phyloP scores from a whole-genome alignment of 345 rosid species.

The Euphorbia peplus region DNA sequence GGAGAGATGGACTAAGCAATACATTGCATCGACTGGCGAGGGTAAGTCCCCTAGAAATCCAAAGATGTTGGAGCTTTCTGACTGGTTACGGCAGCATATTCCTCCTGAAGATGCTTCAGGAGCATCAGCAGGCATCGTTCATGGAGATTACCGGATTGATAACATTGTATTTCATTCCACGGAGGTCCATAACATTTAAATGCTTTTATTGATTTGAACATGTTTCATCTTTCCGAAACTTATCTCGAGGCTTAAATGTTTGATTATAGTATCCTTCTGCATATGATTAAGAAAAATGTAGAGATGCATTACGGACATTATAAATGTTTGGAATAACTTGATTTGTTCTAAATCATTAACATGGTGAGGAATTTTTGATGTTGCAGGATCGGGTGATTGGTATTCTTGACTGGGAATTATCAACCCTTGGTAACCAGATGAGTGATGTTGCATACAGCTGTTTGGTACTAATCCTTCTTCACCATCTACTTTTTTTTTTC shows the following conservation, averaged over 20 bases:
- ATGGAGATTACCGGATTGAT: constrained; percentile 94
- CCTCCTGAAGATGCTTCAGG: constrained; percentile 79
- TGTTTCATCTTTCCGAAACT: neutral
- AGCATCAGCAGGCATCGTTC: constrained; percentile 72
- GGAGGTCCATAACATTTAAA: constrained; percentile 48
- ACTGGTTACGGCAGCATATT: constrained; percentile 61
- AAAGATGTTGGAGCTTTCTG: constrained; percentile 70
- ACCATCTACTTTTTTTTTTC: constrained; percentile 12
- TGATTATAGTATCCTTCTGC: neutral
- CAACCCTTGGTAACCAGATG: constrained; percentile 98
- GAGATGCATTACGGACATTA: neutral
- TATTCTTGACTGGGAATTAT: constrained; percentile 92
- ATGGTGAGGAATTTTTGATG: constrained; percentile 1
- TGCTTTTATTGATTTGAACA: constrained; percentile 3
- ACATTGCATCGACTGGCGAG: constrained; percentile 76
- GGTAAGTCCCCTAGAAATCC: constrained; percentile 70
- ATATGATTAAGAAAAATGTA: neutral
- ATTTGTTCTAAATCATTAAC: neutral
- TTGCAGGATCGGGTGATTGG: constrained; percentile 91
- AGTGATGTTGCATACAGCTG: constrained; percentile 83
- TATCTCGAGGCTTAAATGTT: neutral
- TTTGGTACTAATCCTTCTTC: constrained; percentile 51
- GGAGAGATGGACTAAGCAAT: constrained; percentile 93
- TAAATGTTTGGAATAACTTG: neutral
- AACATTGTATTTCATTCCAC: constrained; percentile 85